These are phyloP conservation scores for Diplocarpon mali DNA, from an alignment of 2,329 filamentous ascomycete genomes.

Conservation along the genomic window DNA sequence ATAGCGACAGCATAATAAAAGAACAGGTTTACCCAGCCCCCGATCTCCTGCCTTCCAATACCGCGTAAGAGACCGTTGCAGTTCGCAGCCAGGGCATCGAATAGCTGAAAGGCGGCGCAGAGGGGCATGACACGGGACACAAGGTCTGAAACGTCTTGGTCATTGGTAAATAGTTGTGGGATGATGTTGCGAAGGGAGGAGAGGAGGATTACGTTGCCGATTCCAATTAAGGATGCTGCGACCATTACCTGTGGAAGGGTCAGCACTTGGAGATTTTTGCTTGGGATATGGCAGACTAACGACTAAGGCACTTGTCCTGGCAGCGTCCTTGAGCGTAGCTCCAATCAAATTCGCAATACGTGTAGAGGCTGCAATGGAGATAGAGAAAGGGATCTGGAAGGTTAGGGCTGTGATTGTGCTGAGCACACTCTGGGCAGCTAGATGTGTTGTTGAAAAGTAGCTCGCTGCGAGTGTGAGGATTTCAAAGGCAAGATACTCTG, in stretches of 20 bases:
- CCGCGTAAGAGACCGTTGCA: slow-evolving; percentile 81
- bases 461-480: slow-evolving; percentile 74
- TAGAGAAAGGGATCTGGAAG: slow-evolving; percentile 86
- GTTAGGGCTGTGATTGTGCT: slow-evolving; percentile 68
- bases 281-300: slow-evolving; percentile 13
- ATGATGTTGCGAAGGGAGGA: slow-evolving; percentile 59
- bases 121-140: slow-evolving; percentile 65
- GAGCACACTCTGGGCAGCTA: slow-evolving; percentile 83
- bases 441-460: slow-evolving; percentile 64
- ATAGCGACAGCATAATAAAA: slow-evolving; percentile 81
- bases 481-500: slow-evolving; percentile 89
- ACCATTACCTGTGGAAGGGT: slow-evolving; percentile 38
- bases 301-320: slow-evolving; percentile 70
- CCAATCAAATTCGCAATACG: slow-evolving; percentile 88
- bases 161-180: slow-evolving; percentile 67
- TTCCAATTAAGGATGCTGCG: slow-evolving; percentile 57
- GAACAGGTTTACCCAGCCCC: slow-evolving; percentile 77
- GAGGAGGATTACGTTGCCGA: slow-evolving; percentile 67
- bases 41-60: slow-evolving; percentile 78
- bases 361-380: slow-evolving; percentile 80
- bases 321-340: slow-evolving; percentile 68
- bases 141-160: slow-evolving; percentile 55
- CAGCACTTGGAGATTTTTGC: slow-evolving; percentile 3
- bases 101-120: slow-evolving; percentile 80
- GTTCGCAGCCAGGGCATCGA: slow-evolving; percentile 68